Evolutionary conservation across 2,329 filamentous ascomycete genomes (phyloP), one percentile per base, ranked within the genome.

Genomic region (Ophiostoma perfectum): DNA sequence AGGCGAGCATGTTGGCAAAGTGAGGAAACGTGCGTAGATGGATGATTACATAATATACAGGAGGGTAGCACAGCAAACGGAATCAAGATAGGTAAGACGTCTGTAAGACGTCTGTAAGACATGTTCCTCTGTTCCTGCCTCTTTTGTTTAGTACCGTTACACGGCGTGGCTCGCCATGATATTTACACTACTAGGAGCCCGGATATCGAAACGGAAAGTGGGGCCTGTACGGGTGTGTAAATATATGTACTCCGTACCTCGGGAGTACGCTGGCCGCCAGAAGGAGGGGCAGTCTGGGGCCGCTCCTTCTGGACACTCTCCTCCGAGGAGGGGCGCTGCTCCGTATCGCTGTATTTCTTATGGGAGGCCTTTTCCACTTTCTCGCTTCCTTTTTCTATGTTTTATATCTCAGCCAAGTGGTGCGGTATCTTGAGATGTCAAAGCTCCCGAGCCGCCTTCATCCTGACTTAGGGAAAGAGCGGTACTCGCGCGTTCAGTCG

Each of bases 331-430:
- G 27, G 27, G 27, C 27, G 27, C 27, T 27, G 27, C 27, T 27
- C 27, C 27, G 27, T 27, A 27, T 27, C 52, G 55, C 16, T 18
- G 47, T 49, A 6, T 6, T 16, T 49, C n/a, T 14, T 49, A 64
- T 45, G 41, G 63, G 63, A 64, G 63, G 63, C 63, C 42, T 64
- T 64, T 64, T 47, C 38, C 39, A 5, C 38, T 47, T 45, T 64
- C 14, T 18, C 27, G 8, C n/a, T 41, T 5, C 44, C n/a, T 64
- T 42, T 18, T 42, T 63, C 58, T n/a, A 63, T 39, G 27, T 9
- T 41, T 3, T 38, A 36, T 36, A 4, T 38, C 11, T 14, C 47
- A 52, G 47, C 14, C 3, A 7, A 44, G 45, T 16, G 14, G 27
- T 27, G 27, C 27, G 27, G 27, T 27, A 27, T 27, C 27, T 27